Percentiles rank a stretch among this genome's conserved stretches.
These are phyloP conservation scores for Ramicandelaber brevisporus DNA, from an alignment of 192 early-diverging fungal species.

Conservation along the genomic window DNA sequence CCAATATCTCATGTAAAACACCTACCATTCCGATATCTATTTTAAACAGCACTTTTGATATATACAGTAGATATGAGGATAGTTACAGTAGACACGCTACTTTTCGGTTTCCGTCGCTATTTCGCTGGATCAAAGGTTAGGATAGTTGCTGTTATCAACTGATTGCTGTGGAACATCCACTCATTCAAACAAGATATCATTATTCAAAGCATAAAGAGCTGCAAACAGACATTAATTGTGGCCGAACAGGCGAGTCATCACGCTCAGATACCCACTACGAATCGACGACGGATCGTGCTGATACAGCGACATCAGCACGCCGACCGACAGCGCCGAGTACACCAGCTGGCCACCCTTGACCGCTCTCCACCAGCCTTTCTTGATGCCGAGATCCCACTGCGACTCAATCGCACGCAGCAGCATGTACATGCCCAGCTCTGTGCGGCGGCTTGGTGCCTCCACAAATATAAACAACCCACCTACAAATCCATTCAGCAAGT, in stretches of 20 bases:
- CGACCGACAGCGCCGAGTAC: constrained; percentile 44
- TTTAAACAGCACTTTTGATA: too few species aligned
- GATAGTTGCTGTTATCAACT: too few species aligned
- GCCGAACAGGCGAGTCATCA: constrained; percentile 61
- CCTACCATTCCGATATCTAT: too few species aligned
- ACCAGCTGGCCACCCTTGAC: constrained; percentile 40
- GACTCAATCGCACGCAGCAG: constrained; percentile 51
- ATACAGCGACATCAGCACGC: constrained; percentile 54
- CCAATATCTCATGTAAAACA: too few species aligned
- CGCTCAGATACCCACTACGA: constrained; percentile 41
- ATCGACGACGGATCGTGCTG: constrained; percentile 51
- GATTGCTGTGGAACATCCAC: too few species aligned
- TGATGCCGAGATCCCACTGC: constrained; percentile 31
- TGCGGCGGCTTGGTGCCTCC: constrained; percentile 29
- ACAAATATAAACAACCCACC: constrained; percentile 28
- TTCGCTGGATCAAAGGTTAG: too few species aligned
- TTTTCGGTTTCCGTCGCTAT: too few species aligned
- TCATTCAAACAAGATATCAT: too few species aligned
- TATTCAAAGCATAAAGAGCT: too few species aligned
- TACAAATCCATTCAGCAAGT: constrained; percentile 21
- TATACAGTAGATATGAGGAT: too few species aligned
- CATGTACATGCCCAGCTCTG: constrained; percentile 68
- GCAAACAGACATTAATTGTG: too few species aligned
- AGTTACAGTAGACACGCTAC: too few species aligned
- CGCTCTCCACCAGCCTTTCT: constrained; percentile 25